A percentile compares a stretch with the other conserved stretches of the same genome.
Evolutionary conservation across 2,329 filamentous ascomycete species (phyloP).

Genomic region (Fusarium tuaranense): DNA sequence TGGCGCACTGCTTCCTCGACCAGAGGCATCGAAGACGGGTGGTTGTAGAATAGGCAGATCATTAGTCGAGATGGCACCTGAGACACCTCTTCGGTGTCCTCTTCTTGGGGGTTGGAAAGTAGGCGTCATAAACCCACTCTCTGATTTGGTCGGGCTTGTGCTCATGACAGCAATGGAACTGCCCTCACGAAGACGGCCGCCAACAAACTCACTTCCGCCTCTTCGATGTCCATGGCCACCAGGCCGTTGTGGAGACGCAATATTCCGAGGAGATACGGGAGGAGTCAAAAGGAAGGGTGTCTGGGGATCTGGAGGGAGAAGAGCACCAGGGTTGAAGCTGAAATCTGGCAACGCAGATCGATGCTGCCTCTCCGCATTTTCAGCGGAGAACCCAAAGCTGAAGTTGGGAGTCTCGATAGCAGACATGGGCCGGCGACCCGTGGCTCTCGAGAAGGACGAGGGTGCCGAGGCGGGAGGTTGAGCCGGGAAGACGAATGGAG

Average conservation of each 20-base stretch:
- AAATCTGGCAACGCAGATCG: conserved; percentile 63
- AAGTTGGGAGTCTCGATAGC: conserved; percentile 60
- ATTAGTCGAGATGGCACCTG: conserved; percentile 84
- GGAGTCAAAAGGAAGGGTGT: conserved; percentile 61
- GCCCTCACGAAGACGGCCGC: conserved; percentile 72
- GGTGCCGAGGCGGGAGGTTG: conserved; percentile 60
- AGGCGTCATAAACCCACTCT: conserved; percentile 68
- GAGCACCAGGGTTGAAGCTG: conserved; percentile 66
- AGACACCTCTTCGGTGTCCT: conserved; percentile 77
- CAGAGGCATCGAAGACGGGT: conserved; percentile 59
- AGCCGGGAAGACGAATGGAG: conserved; percentile 73
- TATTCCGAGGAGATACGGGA: conserved; percentile 63
- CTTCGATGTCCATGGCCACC: conserved; percentile 80
- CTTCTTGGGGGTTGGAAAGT: conserved; percentile 67
- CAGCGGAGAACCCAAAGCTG: conserved; percentile 45
- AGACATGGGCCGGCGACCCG: conserved; percentile 64
- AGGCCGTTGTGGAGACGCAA: conserved; percentile 68
- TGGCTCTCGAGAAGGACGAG: conserved; percentile 60
- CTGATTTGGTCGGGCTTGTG: conserved; percentile 75
- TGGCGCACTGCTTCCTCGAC: conserved; percentile 72
- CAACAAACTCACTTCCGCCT: conserved; percentile 88
- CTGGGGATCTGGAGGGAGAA: conserved; percentile 55
- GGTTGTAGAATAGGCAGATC: conserved; percentile 81
- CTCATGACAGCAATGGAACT: conserved; percentile 72
- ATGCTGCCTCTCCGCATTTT: conserved; percentile 42